A percentile compares a stretch with the other conserved stretches of the same genome.
These are phyloP conservation scores for Picea abies DNA, from an alignment of 83 land plant genomes.

Conservation along the genomic window DNA sequence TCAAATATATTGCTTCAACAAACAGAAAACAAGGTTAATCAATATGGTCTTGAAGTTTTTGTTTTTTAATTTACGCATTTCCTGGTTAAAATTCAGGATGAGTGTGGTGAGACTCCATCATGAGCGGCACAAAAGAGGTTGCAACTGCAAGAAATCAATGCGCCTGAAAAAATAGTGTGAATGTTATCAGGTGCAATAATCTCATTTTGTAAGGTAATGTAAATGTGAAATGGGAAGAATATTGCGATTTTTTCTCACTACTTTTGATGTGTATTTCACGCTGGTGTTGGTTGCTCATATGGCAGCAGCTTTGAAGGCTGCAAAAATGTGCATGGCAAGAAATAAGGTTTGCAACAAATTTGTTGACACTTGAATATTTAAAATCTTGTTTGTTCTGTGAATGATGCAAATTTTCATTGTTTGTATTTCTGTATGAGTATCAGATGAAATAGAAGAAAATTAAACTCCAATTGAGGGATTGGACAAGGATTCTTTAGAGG, in stretches of 20 bases:
- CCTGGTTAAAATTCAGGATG: slow-evolving; percentile 50
- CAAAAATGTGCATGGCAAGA: slow-evolving; percentile 82
- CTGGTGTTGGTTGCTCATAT: slow-evolving; percentile 97
- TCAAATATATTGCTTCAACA: neutral
- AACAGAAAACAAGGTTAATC: neutral
- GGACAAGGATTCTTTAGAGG: slow-evolving; percentile 22
- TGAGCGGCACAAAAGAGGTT: slow-evolving; percentile 98
- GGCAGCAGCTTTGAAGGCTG: slow-evolving; percentile 95
- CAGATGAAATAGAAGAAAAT: slow-evolving; percentile 37
- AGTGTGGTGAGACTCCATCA: slow-evolving; percentile 68
- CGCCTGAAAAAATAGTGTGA: slow-evolving; percentile 96
- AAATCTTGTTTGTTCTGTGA: neutral
- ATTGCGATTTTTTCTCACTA: neutral
- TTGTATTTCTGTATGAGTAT: slow-evolving; percentile 18
- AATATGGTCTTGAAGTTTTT: neutral
- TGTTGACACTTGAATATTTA: neutral
- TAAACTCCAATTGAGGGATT: slow-evolving; percentile 28
- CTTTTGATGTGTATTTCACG: slow-evolving; percentile 37
- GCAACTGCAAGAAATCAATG: slow-evolving; percentile 95
- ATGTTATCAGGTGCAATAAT: slow-evolving; percentile 80
- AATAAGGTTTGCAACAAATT: slow-evolving; percentile 57
- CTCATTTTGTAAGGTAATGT: neutral
- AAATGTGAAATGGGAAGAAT: neutral
- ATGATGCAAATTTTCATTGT: neutral
- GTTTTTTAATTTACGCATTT: neutral